Conservation (phyloP, 768 basidiomycete species). For the Galerina sulciceps region DNA sequence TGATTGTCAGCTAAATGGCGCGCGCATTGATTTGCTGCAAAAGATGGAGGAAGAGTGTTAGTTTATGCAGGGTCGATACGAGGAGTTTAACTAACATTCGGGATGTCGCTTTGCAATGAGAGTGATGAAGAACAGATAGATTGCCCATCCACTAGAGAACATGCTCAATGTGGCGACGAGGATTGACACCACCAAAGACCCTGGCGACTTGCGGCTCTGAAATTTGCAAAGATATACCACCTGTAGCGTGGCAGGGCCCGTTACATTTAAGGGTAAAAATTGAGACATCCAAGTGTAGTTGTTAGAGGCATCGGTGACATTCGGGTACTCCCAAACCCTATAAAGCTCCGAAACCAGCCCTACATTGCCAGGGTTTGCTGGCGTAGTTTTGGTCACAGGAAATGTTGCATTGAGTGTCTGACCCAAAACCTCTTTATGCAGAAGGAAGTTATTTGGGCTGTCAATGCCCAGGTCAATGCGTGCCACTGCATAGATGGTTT, state of each 20-base stretch:
- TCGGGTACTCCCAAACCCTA: neutral
- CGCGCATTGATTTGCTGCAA: constrained; percentile 9
- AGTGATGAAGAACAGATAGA: constrained; percentile 12
- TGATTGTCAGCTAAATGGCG: neutral
- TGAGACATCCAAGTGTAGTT: constrained; percentile 8
- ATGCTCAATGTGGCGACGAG: constrained; percentile 25
- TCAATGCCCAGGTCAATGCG: constrained; percentile 28
- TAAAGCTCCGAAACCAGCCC: neutral
- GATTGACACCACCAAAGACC: constrained; percentile 17
- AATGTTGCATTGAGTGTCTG: constrained; percentile 6
- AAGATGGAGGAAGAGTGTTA: neutral
- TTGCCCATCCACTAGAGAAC: constrained; percentile 22
- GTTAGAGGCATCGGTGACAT: neutral
- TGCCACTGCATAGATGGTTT: constrained; percentile 21
- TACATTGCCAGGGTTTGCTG: neutral
- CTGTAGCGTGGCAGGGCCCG: constrained; percentile 18
- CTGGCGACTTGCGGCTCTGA: constrained; percentile 12
- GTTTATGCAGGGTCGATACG: too few species aligned
- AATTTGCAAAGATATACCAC: constrained; percentile 25
- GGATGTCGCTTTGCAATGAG: neutral
- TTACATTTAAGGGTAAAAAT: constrained; percentile 8
- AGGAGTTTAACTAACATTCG: neutral
- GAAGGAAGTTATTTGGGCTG: constrained; percentile 26
- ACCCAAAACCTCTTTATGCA: constrained; percentile 12
- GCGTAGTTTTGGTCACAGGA: constrained; percentile 4